These are phyloP conservation scores for Claviceps lovelessii DNA, from an alignment of 2,329 filamentous ascomycete genomes.

Conservation along the genomic window DNA sequence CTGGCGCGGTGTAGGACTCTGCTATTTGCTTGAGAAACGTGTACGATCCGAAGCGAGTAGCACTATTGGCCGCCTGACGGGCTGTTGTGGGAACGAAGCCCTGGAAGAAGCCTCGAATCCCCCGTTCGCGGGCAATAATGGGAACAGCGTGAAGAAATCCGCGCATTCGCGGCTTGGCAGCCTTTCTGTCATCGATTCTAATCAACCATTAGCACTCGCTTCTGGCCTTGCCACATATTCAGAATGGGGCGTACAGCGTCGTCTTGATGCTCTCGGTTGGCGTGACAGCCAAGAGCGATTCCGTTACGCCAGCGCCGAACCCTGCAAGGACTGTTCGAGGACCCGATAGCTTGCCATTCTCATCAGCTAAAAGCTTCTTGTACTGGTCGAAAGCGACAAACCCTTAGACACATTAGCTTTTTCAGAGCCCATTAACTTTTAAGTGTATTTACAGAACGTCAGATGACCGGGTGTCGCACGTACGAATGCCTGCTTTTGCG, in stretches of 20 bases:
- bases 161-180: slow-evolving; percentile 67
- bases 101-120: slow-evolving; percentile 86
- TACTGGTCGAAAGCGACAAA: slow-evolving; percentile 97
- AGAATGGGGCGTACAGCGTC: slow-evolving; percentile 44
- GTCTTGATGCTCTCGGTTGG: slow-evolving; percentile 98
- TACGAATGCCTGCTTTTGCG: slow-evolving; percentile 87
- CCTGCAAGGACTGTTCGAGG: slow-evolving; percentile 84
- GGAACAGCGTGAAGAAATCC: slow-evolving; percentile 84
- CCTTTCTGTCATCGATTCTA: slow-evolving; percentile 89
- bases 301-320: slow-evolving; percentile 87
- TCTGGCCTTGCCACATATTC: neutral
- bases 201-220: neutral
- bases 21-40: slow-evolving; percentile 82
- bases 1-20: slow-evolving; percentile 80
- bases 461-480: slow-evolving; percentile 18
- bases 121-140: slow-evolving; percentile 77
- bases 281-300: slow-evolving; percentile 84
- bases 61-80: slow-evolving; percentile 86
- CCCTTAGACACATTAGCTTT: slow-evolving; percentile 13
- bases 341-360: slow-evolving; percentile 75
- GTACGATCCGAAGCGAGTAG: slow-evolving; percentile 80
- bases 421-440: neutral
- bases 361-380: slow-evolving; percentile 68
- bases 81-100: slow-evolving; percentile 92
- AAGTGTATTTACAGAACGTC: neutral